These are phyloP conservation scores for Suhomyces faveliae DNA, from an alignment of 805 yeast species.

Conservation along the genomic window DNA sequence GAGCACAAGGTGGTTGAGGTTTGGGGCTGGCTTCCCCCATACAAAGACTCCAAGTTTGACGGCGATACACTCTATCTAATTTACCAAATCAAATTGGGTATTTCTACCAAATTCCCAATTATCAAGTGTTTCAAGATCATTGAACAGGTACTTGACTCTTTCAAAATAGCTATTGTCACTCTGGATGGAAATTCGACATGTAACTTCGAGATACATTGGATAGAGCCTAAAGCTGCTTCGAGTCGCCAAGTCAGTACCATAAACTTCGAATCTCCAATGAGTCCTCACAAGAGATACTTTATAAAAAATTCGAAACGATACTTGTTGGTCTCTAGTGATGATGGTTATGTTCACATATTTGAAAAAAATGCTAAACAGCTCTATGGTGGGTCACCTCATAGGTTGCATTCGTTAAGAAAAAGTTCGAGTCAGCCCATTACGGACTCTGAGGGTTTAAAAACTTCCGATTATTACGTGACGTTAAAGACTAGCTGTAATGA, in stretches of 20 bases:
- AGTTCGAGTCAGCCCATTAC: conserved; percentile 22
- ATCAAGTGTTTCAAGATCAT: background rate
- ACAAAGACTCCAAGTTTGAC: conserved; percentile 12
- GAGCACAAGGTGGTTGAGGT: conserved; percentile 21
- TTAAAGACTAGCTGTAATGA: conserved; percentile 28
- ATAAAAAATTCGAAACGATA: conserved; percentile 22
- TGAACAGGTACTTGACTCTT: background rate
- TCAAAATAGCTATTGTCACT: background rate
- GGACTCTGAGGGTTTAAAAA: conserved; percentile 4
- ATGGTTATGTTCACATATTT: conserved; percentile 23
- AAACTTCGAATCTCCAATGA: background rate
- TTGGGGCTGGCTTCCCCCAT: conserved; percentile 32
- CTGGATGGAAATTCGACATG: background rate
- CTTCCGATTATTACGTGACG: conserved; percentile 21
- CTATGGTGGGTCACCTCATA: conserved; percentile 11
- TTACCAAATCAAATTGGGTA: conserved; percentile 4
- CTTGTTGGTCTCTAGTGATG: conserved; percentile 19
- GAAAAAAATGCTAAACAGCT: background rate
- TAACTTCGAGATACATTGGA: background rate
- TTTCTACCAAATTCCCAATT: background rate
- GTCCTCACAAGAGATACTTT: conserved; percentile 5
- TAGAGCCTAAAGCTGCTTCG: background rate
- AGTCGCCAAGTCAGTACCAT: background rate
- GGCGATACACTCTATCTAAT: conserved; percentile 25
- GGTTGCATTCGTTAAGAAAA: conserved; percentile 21